phyloP scores from a whole-genome alignment of 2,329 filamentous ascomycete species.

The Aspergillus sclerotialis region DNA sequence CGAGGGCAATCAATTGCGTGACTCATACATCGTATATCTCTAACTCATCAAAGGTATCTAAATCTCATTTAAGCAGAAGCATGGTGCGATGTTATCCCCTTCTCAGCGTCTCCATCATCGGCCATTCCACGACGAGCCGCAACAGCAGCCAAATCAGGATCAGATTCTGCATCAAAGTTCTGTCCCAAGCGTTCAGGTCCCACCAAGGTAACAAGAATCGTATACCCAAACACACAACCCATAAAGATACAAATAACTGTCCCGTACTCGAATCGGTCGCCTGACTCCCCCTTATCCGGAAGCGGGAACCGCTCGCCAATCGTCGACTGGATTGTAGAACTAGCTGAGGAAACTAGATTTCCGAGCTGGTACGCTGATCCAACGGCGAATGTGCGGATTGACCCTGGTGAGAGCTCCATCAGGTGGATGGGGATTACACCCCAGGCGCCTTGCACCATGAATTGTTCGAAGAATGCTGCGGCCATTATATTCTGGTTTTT shows the following conservation, averaged over 20 bases:
- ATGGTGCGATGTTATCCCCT: too few relatives aligned
- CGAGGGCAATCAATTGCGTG: too few relatives aligned
- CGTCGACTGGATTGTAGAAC: constrained; percentile 67
- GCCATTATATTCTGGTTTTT: constrained; percentile 60
- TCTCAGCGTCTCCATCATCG: too few relatives aligned
- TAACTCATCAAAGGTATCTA: too few relatives aligned
- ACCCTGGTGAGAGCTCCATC: constrained; percentile 56
- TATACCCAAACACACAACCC: constrained; percentile 67
- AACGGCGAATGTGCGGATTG: constrained; percentile 57
- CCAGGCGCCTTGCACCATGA: constrained; percentile 72
- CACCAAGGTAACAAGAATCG: constrained; percentile 44
- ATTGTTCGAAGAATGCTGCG: constrained; percentile 77
- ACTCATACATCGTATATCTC: too few relatives aligned
- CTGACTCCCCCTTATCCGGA: constrained; percentile 45
- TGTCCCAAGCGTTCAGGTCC: constrained; percentile 43
- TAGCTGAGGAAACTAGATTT: constrained; percentile 54
- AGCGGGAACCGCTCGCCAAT: constrained; percentile 71
- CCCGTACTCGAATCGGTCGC: constrained; percentile 63
- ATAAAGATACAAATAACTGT: constrained; percentile 88
- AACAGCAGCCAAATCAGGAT: constrained; percentile 40
- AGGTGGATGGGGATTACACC: constrained; percentile 63
- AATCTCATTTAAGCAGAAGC: too few relatives aligned
- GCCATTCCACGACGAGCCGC: constrained; percentile 29
- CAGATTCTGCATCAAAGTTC: constrained; percentile 42
- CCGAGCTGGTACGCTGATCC: constrained; percentile 59